Conservation (phyloP, 306 rosid genomes). For the Corylus americana region DNA sequence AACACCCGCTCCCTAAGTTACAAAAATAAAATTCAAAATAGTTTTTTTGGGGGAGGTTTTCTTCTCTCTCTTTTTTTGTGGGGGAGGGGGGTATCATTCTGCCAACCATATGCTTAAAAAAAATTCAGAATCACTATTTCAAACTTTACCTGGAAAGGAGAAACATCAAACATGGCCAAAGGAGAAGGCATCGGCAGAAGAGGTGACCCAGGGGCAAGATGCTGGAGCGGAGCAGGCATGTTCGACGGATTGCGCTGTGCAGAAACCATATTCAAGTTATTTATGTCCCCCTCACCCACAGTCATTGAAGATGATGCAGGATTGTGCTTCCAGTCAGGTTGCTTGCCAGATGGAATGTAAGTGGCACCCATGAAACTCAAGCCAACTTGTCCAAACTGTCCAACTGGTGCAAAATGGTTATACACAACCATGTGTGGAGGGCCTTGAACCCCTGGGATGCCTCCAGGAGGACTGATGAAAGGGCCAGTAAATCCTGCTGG, state of each 20-base stretch:
- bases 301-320: slow-evolving; percentile 63
- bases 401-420: slow-evolving; percentile 96
- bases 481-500: slow-evolving; percentile 90
- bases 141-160: slow-evolving; percentile 85
- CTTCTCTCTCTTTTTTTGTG: too few species aligned
- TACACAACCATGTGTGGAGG: slow-evolving; percentile 98
- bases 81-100: not conserved
- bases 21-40: too few species aligned
- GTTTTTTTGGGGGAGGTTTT: not conserved
- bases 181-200: slow-evolving; percentile 92
- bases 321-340: slow-evolving; percentile 95
- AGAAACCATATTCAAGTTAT: slow-evolving; percentile 63
- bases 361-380: slow-evolving; percentile 98
- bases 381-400: slow-evolving; percentile 97
- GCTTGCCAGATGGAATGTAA: slow-evolving; percentile 94
- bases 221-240: slow-evolving; percentile 77
- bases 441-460: slow-evolving; percentile 93
- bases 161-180: slow-evolving; percentile 86
- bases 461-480: slow-evolving; percentile 83
- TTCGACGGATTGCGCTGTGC: slow-evolving; percentile 65
- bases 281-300: slow-evolving; percentile 68
- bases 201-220: slow-evolving; percentile 97
- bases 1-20: not conserved
- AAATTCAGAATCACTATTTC: not conserved
- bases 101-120: not conserved